phyloP scores from a whole-genome alignment of 2,329 filamentous ascomycete species.

The Fusarium succisae region DNA sequence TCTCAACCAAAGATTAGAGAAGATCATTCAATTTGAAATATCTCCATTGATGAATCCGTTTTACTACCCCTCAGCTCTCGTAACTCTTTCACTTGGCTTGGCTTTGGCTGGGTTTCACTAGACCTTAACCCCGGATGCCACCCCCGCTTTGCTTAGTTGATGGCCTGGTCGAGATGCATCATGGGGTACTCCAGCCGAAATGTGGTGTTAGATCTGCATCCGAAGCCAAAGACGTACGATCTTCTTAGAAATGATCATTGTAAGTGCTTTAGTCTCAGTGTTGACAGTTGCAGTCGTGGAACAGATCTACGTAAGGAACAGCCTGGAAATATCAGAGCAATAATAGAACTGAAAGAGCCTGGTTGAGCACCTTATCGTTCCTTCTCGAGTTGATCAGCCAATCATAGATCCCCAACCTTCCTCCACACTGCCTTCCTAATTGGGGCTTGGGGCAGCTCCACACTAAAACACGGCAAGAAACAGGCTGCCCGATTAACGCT shows the following conservation, averaged over 20 bases:
- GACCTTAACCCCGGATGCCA: slow-evolving; percentile 23
- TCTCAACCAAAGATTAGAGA: no score
- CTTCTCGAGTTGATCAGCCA: background rate
- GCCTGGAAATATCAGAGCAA: no score
- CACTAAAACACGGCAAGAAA: slow-evolving; percentile 17
- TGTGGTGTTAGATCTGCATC: slow-evolving; percentile 14
- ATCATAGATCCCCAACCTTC: slow-evolving; percentile 1
- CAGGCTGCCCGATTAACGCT: background rate
- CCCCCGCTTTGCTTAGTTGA: slow-evolving; percentile 24
- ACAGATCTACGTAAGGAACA: background rate
- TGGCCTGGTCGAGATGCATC: slow-evolving; percentile 16
- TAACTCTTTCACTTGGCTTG: slow-evolving; percentile 6
- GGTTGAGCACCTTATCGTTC: background rate
- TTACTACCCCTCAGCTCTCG: background rate
- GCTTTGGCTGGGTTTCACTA: background rate
- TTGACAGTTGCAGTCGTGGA: background rate
- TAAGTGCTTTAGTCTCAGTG: no score
- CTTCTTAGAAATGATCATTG: background rate
- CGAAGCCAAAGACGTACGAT: background rate
- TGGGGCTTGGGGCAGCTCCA: slow-evolving; percentile 16
- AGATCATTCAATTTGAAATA: background rate
- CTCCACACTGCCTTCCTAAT: slow-evolving; percentile 23
- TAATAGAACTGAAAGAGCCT: background rate
- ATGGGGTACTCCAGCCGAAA: slow-evolving; percentile 25
- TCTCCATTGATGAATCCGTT: background rate